A percentile compares a stretch with the other conserved stretches of the same genome.
These are phyloP conservation scores for Ramularia endophylla DNA, from an alignment of 2,329 filamentous ascomycete genomes.

Conservation along the genomic window DNA sequence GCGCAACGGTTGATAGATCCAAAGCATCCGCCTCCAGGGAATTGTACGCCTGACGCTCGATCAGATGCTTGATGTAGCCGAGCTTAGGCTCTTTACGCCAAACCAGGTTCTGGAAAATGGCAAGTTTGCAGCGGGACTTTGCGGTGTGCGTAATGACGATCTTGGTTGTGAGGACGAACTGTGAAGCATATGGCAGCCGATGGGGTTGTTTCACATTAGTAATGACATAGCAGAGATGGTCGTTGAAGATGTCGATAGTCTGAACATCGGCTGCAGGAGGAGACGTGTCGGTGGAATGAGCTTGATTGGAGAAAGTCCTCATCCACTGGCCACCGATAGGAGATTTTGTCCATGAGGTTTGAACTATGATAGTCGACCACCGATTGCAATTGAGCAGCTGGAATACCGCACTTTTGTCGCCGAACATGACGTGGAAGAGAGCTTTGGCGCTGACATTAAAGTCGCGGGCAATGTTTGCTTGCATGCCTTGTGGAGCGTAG, in stretches of 20 bases:
- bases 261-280: constrained; percentile 59
- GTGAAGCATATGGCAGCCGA: constrained; percentile 76
- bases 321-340: constrained; percentile 50
- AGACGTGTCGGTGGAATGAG: constrained; percentile 43
- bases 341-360: constrained; percentile 71
- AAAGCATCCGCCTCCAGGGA: constrained; percentile 68
- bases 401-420: constrained; percentile 92
- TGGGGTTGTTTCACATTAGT: constrained; percentile 62
- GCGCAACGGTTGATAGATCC: constrained; percentile 68
- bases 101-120: constrained; percentile 79
- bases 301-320: constrained; percentile 59
- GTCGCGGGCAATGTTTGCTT: constrained; percentile 68
- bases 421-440: constrained; percentile 92
- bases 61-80: constrained; percentile 44
- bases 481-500: constrained; percentile 79
- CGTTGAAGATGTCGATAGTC: constrained; percentile 63
- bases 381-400: constrained; percentile 83
- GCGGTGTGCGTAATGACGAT: constrained; percentile 89
- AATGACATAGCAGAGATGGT: constrained; percentile 59
- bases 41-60: constrained; percentile 62
- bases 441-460: constrained; percentile 92
- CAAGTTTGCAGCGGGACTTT: constrained; percentile 87
- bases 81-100: constrained; percentile 57
- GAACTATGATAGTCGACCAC: constrained; percentile 68
- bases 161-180: constrained; percentile 80